A percentile compares a stretch with the other conserved stretches of the same genome.
Conservation (phyloP, 1,139 yeast genomes). For the Wickerhamomyces sp. region DNA sequence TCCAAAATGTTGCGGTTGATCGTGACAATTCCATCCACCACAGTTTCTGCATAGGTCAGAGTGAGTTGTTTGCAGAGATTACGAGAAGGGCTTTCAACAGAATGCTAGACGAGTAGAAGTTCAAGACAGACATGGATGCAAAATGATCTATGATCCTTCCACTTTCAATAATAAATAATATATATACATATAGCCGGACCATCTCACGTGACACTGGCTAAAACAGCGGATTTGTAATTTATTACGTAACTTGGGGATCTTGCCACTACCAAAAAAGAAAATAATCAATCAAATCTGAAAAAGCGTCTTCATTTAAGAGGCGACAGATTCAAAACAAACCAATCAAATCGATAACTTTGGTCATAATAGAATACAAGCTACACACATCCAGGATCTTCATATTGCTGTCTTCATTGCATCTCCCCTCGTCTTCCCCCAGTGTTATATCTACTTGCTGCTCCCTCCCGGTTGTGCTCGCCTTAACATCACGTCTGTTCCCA, state of each 20-base stretch:
- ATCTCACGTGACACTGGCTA: neutral
- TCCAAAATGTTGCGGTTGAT: slow-evolving; percentile 31
- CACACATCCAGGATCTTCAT: too few species aligned
- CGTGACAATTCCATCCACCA: slow-evolving; percentile 40
- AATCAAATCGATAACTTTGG: too few species aligned
- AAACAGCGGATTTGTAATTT: too few species aligned
- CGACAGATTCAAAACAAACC: neutral
- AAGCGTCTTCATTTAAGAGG: neutral
- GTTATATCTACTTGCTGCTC: neutral
- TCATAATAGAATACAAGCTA: too few species aligned
- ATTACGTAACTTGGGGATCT: neutral
- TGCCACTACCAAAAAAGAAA: neutral
- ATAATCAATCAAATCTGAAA: neutral
- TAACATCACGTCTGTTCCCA: too few species aligned
- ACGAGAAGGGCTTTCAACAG: slow-evolving; percentile 26
- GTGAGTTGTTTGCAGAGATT: slow-evolving; percentile 44
- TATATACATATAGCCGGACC: too few species aligned
- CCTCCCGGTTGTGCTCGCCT: neutral
- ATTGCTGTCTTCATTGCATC: too few species aligned
- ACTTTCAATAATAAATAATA: too few species aligned
- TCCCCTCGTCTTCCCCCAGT: too few species aligned
- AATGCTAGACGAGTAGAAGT: neutral
- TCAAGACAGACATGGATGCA: too few species aligned
- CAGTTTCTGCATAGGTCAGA: slow-evolving; percentile 53
- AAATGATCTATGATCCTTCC: too few species aligned